Evolutionary conservation across 257 asterid genomes (phyloP).

Genomic region (Dorcoceras hygrometricum): DNA sequence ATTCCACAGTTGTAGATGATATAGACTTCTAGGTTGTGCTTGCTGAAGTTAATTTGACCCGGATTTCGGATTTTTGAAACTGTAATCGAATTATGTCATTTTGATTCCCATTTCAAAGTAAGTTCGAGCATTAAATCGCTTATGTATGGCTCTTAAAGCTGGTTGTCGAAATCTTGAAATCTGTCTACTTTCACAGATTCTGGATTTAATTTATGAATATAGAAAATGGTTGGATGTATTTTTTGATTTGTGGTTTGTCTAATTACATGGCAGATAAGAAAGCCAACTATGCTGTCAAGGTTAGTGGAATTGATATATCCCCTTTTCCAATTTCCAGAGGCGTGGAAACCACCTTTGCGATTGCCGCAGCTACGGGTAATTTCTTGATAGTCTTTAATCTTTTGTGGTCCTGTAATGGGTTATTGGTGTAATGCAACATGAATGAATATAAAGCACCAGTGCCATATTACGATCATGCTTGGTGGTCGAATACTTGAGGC

Average conservation of each 20-base stretch:
- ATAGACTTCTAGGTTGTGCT: background rate
- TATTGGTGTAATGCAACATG: background rate
- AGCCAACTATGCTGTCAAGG: conserved; percentile 36
- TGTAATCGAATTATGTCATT: background rate
- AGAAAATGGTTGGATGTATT: background rate
- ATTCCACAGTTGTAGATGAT: too few relatives aligned
- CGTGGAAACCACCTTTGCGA: conserved; percentile 32
- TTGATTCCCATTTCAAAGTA: background rate
- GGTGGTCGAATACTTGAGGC: background rate
- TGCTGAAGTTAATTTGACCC: background rate
- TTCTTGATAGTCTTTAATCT: background rate
- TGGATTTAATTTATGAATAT: background rate
- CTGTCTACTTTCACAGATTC: background rate
- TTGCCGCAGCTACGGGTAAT: conserved; percentile 35
- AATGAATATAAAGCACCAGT: background rate
- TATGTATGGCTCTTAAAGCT: too few relatives aligned
- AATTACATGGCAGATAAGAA: conserved; percentile 27
- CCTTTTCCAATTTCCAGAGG: conserved; percentile 39
- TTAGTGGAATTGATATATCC: conserved; percentile 39
- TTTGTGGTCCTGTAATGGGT: background rate
- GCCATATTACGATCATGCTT: background rate
- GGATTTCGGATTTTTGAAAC: background rate
- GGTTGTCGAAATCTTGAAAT: background rate
- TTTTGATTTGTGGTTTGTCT: background rate
- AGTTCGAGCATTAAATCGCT: too few relatives aligned